Conservation (phyloP, 2,329 filamentous ascomycete genomes). For the Fusarium metavorans region DNA sequence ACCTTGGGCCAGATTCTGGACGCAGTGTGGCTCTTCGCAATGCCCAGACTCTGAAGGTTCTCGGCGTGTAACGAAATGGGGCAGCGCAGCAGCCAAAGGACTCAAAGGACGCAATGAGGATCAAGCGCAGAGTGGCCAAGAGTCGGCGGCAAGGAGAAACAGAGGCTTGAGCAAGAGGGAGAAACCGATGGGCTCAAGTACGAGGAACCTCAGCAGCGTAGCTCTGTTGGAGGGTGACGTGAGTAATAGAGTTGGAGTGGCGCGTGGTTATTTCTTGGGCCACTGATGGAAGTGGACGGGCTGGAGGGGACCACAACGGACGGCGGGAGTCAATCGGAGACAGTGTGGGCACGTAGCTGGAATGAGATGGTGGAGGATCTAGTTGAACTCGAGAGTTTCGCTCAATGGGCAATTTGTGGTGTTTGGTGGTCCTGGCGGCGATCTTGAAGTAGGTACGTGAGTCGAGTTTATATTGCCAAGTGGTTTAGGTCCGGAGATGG, state of each 20-base stretch:
- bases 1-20: background rate
- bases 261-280: background rate
- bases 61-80: background rate
- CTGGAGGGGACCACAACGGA: conserved; percentile 2
- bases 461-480: background rate
- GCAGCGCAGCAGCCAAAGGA: background rate
- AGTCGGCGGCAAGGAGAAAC: background rate
- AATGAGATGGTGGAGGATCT: background rate
- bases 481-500: background rate
- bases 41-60: background rate
- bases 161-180: conserved; percentile 6
- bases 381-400: background rate
- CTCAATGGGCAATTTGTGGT: background rate
- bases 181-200: background rate
- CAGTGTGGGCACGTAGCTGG: background rate
- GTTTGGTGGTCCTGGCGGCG: background rate
- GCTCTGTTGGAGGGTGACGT: background rate
- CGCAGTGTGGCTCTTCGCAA: background rate
- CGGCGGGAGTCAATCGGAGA: background rate
- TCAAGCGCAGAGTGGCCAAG: background rate
- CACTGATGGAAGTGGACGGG: conserved; percentile 18
- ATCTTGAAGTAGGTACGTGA: background rate
- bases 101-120: background rate
- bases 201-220: background rate
- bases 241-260: conserved; percentile 28